Evolutionary conservation across 208 protist species (phyloP).

Genomic region (Histomonas meleagridis): DNA sequence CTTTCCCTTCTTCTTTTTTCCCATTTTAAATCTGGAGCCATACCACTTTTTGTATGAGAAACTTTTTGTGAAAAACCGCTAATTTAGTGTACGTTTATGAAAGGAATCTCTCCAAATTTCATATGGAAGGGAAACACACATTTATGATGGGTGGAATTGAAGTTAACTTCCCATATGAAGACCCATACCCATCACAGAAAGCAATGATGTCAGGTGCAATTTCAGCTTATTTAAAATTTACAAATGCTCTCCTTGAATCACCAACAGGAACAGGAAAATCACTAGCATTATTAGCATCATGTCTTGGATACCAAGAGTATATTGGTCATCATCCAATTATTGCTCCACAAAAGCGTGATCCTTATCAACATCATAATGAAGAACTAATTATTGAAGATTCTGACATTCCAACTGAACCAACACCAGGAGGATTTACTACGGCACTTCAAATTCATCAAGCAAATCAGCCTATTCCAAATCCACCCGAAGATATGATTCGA

Average conservation of each 20-base stretch:
- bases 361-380: background rate
- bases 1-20: background rate
- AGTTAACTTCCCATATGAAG: background rate
- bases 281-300: background rate
- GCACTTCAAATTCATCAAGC: too few relatives aligned
- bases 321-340: background rate
- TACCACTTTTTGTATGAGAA: too few relatives aligned
- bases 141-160: background rate
- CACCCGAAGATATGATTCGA: background rate
- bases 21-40: background rate
- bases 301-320: background rate
- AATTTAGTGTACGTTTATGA: too few relatives aligned
- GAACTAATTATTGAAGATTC: background rate
- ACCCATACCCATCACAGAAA: background rate
- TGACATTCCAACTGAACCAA: too few relatives aligned
- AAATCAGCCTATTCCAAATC: too few relatives aligned
- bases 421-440: too few relatives aligned
- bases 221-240: background rate
- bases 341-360: background rate
- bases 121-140: background rate
- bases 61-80: too few relatives aligned
- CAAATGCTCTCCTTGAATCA: slow-evolving; percentile 18
- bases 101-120: too few relatives aligned
- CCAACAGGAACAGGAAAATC: slow-evolving; percentile 32
- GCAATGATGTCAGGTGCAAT: background rate